Base-by-base conservation (phyloP, 179 eudicot species). In the Nepenthes alata region DNA sequence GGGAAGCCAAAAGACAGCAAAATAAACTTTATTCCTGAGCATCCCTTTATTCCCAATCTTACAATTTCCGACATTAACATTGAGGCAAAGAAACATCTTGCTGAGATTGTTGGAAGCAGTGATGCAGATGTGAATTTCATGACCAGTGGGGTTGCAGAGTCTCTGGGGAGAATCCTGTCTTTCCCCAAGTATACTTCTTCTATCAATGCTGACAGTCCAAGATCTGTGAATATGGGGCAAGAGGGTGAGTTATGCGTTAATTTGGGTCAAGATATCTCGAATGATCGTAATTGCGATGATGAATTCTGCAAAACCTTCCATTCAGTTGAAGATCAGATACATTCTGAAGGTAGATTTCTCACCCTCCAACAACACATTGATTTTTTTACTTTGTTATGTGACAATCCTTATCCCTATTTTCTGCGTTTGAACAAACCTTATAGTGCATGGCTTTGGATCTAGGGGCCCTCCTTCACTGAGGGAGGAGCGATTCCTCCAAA, bases 71-170 rank as follows among this genome's bases (percentile, higher is more conserved):
- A 77, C 64, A 78, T 94, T 37, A 80, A 87, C 61, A 49, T 66
- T 36, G 99, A 94, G 75, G 99, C 99, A 45, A 94, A 75, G 82
- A 90, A 74, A 70, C 96, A 90, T 75, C 88, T 94, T 12, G 86
- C 90, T 37, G 87, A 85, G 67, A 83, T 89, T 73, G 79, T 85
- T 62, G 84, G 77, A 13, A 73, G 74, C 61, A 72, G 75, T 52
- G 86, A 82, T 51, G 70, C 56, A 44, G 80, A 71, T 61, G 78
- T 67, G 39, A 77, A 70, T 35, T 41, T 65, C 60, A 64, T 60
- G 37, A 67, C 79, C 57, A 66, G 69, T 64, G 72, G 45, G 60
- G 73, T 72, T 47, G 81, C 94, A 14, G 78, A 69, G 80, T 72
- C 94, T 15, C 77, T 94, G 13, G 94, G 85, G 41, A 75, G 83